Evolutionary conservation across 768 basidiomycete genomes (phyloP).

Genomic region (Macrocybe gigantea): DNA sequence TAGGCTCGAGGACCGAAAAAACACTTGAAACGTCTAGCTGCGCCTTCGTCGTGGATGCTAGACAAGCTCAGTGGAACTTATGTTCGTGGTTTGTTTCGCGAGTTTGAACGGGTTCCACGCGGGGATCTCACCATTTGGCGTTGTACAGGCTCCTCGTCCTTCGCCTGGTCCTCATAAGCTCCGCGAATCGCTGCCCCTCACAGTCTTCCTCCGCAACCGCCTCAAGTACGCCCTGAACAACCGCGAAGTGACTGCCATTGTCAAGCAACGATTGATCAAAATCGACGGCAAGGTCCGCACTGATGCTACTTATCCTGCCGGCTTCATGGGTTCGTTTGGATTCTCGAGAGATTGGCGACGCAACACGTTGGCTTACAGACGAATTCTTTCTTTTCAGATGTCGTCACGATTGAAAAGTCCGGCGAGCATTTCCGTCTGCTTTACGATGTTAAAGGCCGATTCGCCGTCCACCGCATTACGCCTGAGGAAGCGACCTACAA

Average conservation of each 20-base stretch:
- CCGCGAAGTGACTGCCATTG: slow-evolving; percentile 92
- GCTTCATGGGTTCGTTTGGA: slow-evolving; percentile 81
- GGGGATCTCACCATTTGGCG: slow-evolving; percentile 2
- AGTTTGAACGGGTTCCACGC: not conserved
- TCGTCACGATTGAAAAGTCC: slow-evolving; percentile 95
- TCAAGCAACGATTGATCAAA: slow-evolving; percentile 95
- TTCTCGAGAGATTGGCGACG: not conserved
- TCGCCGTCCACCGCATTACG: slow-evolving; percentile 99
- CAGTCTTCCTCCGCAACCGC: slow-evolving; percentile 96
- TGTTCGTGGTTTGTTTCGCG: slow-evolving; percentile 40
- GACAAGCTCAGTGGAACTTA: slow-evolving; percentile 97
- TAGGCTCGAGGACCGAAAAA: slow-evolving; percentile 98
- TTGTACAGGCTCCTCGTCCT: slow-evolving; percentile 80
- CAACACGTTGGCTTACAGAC: not conserved
- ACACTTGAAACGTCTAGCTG: slow-evolving; percentile 95
- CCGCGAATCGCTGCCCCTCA: slow-evolving; percentile 95
- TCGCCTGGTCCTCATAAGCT: slow-evolving; percentile 99
- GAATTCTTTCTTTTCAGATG: slow-evolving; percentile 48
- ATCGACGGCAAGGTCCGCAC: slow-evolving; percentile 99
- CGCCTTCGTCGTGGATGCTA: slow-evolving; percentile 99
- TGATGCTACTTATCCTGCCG: slow-evolving; percentile 93
- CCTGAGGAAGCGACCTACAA: slow-evolving; percentile 96
- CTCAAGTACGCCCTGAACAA: slow-evolving; percentile 98
- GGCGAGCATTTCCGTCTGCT: slow-evolving; percentile 99
- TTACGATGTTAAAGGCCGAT: slow-evolving; percentile 99